These are phyloP conservation scores for Colletotrichum shisoi DNA, from an alignment of 2,329 filamentous ascomycete species.

Conservation along the genomic window DNA sequence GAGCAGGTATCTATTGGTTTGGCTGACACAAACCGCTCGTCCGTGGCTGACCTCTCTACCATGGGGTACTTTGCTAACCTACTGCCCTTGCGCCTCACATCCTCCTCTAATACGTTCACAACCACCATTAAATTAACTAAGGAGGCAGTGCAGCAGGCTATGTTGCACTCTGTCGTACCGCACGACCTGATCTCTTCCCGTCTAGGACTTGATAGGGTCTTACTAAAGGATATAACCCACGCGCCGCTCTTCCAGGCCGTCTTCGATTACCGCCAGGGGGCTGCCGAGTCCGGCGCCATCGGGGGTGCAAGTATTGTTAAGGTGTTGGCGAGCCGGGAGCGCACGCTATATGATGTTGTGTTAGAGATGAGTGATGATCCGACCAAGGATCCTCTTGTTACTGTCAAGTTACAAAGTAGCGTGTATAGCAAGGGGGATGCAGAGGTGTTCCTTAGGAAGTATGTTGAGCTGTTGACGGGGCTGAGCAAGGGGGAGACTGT, in stretches of 20 bases:
- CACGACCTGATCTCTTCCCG: slow-evolving; percentile 53
- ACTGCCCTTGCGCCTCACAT: slow-evolving; percentile 54
- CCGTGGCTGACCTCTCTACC: slow-evolving; percentile 46
- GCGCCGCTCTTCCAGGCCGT: slow-evolving; percentile 58
- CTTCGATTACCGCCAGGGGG: slow-evolving; percentile 46
- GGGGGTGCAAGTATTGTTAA: slow-evolving; percentile 6
- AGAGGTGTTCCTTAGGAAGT: too few species aligned
- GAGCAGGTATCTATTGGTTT: slow-evolving; percentile 57
- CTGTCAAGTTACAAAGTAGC: slow-evolving; percentile 1
- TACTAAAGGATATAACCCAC: slow-evolving; percentile 15
- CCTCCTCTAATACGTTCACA: slow-evolving; percentile 40
- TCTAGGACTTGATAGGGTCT: slow-evolving; percentile 50
- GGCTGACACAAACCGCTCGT: slow-evolving; percentile 56
- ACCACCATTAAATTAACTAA: slow-evolving; percentile 40
- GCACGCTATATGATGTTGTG: slow-evolving; percentile 12
- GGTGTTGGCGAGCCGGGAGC: slow-evolving; percentile 7
- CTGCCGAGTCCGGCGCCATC: slow-evolving; percentile 40
- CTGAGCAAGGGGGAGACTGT: too few species aligned
- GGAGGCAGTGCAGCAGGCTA: slow-evolving; percentile 47
- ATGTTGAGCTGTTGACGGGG: too few species aligned
- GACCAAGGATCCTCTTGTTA: slow-evolving; percentile 11
- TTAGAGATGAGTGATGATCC: slow-evolving; percentile 18
- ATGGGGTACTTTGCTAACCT: slow-evolving; percentile 61
- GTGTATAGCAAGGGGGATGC: too few species aligned
- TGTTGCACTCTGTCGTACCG: slow-evolving; percentile 56